Percentiles rank a stretch among this genome's conserved stretches.
These are phyloP conservation scores for Neurospora sublineolata DNA, from an alignment of 495 filamentous ascomycete species.

Conservation along the genomic window DNA sequence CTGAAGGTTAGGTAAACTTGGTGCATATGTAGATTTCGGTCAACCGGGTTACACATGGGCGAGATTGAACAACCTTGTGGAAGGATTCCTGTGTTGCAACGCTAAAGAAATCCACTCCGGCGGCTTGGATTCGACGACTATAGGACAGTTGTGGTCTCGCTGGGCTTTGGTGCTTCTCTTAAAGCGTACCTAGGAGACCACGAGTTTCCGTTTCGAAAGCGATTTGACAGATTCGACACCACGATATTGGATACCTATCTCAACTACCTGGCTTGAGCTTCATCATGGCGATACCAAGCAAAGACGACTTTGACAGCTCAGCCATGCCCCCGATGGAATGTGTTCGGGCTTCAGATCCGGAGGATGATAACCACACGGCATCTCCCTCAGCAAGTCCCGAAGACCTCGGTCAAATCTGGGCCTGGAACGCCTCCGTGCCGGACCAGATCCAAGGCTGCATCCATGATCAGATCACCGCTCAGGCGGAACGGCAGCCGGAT, in stretches of 20 bases:
- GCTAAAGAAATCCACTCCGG: background rate
- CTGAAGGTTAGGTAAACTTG: background rate
- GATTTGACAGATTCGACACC: background rate
- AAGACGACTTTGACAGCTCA: background rate
- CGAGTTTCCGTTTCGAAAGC: background rate
- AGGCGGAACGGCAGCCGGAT: conserved; percentile 6
- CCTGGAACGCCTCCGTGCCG: conserved; percentile 9
- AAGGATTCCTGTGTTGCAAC: background rate
- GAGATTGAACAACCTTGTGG: too few relatives aligned
- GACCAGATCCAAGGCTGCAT: conserved; percentile 14
- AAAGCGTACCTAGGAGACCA: background rate
- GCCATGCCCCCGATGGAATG: background rate
- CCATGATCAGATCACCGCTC: conserved; percentile 17
- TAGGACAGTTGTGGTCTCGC: background rate
- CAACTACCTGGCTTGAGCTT: background rate
- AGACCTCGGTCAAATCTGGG: conserved; percentile 3
- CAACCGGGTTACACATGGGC: background rate
- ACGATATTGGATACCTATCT: background rate
- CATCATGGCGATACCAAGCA: background rate
- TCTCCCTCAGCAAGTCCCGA: background rate
- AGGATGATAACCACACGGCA: background rate
- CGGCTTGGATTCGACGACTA: background rate
- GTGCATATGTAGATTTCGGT: background rate
- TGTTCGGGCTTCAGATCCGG: background rate
- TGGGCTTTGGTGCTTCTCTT: background rate